These are phyloP conservation scores for Coniferiporia weirii DNA, from an alignment of 1,284 basidiomycete genomes.

Conservation along the genomic window DNA sequence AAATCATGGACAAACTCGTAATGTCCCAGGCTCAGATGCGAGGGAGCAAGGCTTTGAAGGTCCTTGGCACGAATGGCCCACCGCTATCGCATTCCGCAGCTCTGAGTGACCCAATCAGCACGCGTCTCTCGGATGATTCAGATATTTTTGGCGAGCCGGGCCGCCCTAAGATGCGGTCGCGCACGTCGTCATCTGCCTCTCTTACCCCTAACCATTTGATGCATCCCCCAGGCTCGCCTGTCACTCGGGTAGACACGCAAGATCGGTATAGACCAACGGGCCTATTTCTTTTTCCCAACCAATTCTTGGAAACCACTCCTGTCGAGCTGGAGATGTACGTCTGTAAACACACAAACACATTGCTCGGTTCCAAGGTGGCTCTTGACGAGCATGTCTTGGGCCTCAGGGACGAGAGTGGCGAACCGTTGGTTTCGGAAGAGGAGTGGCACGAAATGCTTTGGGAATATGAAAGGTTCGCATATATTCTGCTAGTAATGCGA, in stretches of 20 bases:
- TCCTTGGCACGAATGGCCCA: conserved; percentile 11
- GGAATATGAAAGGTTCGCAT: conserved; percentile 61
- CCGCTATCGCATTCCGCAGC: background rate
- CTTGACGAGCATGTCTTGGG: conserved; percentile 44
- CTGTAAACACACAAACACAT: conserved; percentile 55
- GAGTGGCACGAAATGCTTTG: conserved; percentile 52
- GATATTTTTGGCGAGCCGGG: background rate
- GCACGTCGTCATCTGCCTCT: conserved; percentile 6
- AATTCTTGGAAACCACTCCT: conserved; percentile 51
- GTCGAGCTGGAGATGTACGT: conserved; percentile 65
- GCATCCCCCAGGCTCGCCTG: background rate
- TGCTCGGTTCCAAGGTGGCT: conserved; percentile 56
- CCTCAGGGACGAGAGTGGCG: conserved; percentile 36
- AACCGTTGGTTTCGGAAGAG: conserved; percentile 34
- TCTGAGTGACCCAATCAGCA: conserved; percentile 4
- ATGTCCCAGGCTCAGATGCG: conserved; percentile 7
- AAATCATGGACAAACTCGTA: conserved; percentile 5
- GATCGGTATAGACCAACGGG: conserved; percentile 33
- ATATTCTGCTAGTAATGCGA: background rate
- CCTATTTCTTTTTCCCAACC: conserved; percentile 20
- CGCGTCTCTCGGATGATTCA: conserved; percentile 5
- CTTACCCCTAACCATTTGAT: background rate
- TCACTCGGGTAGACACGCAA: background rate
- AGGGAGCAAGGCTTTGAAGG: conserved; percentile 13
- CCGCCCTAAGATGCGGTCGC: conserved; percentile 4